A percentile compares a stretch with the other conserved stretches of the same genome.
These are phyloP conservation scores for Apiotrichum siamense DNA, from an alignment of 1,284 basidiomycete genomes.

Conservation along the genomic window DNA sequence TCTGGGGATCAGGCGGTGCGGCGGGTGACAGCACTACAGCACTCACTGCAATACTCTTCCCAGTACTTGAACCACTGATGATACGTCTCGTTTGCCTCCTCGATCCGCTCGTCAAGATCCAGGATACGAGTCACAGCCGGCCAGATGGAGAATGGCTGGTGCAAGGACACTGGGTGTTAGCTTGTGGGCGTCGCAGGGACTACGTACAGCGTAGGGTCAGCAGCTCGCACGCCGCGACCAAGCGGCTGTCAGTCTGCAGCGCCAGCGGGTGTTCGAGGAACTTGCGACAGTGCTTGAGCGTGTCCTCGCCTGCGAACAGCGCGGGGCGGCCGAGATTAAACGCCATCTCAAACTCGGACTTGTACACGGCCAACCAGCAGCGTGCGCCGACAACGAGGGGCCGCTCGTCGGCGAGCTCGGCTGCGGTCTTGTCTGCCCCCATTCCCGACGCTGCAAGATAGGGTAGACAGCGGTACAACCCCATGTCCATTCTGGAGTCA, in stretches of 20 bases:
- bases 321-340: conserved; percentile 67
- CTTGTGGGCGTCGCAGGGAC: neutral
- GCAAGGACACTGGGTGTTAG: conserved; percentile 24
- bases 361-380: conserved; percentile 76
- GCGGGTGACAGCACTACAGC: neutral
- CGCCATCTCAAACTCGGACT: conserved; percentile 64
- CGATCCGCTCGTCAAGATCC: conserved; percentile 38
- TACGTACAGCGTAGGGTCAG: conserved; percentile 33
- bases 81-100: conserved; percentile 32
- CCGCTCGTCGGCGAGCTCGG: conserved; percentile 59
- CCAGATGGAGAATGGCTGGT: conserved; percentile 34
- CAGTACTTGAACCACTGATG: conserved; percentile 42
- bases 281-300: conserved; percentile 66
- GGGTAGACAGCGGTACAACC: conserved; percentile 81
- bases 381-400: conserved; percentile 70
- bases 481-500: conserved; percentile 60
- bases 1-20: conserved; percentile 8
- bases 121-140: conserved; percentile 24
- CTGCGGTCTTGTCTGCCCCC: conserved; percentile 54
- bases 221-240: conserved; percentile 66
- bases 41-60: conserved; percentile 34
- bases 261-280: conserved; percentile 76
- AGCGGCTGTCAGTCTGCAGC: conserved; percentile 81
- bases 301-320: conserved; percentile 78
- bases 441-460: conserved; percentile 65